Evolutionary conservation across 345 rosid genomes (phyloP), one percentile per base, ranked within the genome.

Genomic region (Aegle marmelos): DNA sequence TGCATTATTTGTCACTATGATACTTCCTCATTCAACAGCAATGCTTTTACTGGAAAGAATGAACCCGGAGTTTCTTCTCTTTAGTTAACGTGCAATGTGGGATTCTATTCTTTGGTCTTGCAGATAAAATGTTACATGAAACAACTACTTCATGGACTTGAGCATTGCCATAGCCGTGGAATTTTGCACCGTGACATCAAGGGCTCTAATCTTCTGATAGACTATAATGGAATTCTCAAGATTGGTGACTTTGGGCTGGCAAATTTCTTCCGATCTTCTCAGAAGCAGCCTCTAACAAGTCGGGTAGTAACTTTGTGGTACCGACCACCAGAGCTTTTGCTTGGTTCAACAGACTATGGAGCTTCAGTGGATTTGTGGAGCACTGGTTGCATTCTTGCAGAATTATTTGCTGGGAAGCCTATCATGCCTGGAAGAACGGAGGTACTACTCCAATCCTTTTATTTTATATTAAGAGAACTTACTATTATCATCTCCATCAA

Each of bases 381-480:
- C 70, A 16, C 85, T 50, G 92, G 92, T 65, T 89, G 92, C 85
- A 89, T 89, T 77, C 90, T 89, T 22, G 90, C 90, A 16, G 90
- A 89, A 77, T 74, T 89, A 83, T 89, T 89, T 82, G 80, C 86
- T 27, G 89, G 92, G 71, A 89, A 89, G 83, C 92, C 90, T 62
- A 87, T 89, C 75, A 87, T 87, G 92, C 88, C 92, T 17, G 92
- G 92, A 84, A 84, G 92, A 82, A 89, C 90, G 1, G 92, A 89
- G 89, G 92, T 89, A 67, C 75, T 36, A 25, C 14, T 9, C 75
- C 13, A 25, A 60, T 6, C 74, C 33, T 68, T 21, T 14, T 36
- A 11, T 34, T 39, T 25, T 22, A 11, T 34, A 30, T 25, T 22
- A 10, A 9, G 60, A 19, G 2, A 6, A 33, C 1, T 4, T 31